phyloP scores from a whole-genome alignment of 305 asterid genomes.

The Fraxinus floribunda region DNA sequence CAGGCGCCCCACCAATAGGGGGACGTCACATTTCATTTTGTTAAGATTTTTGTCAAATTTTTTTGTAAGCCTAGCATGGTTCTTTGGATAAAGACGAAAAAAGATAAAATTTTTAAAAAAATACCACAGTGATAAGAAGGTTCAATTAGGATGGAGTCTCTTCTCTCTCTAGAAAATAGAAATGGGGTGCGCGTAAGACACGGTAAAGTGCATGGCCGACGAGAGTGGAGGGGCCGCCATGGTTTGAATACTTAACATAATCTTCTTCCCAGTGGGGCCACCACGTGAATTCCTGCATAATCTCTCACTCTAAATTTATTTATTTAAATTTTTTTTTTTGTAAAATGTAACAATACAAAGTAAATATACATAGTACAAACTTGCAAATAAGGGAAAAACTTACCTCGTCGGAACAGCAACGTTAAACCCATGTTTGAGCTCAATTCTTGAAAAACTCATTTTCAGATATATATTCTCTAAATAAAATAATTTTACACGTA shows the following conservation, averaged over 20 bases:
- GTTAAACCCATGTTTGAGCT: too few species aligned
- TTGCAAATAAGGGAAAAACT: background rate
- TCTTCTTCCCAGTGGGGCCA: constrained; percentile 39
- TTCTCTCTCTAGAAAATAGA: background rate
- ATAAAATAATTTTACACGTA: too few species aligned
- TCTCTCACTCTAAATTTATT: constrained; percentile 16
- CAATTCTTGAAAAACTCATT: background rate
- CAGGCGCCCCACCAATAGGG: too few species aligned
- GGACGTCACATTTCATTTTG: too few species aligned
- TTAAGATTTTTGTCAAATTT: too few species aligned
- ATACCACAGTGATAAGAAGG: background rate
- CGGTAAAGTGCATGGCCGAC: background rate
- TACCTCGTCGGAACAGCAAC: too few species aligned
- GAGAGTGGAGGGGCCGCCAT: constrained; percentile 32
- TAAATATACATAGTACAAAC: background rate
- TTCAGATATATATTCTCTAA: too few species aligned
- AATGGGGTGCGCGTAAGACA: background rate
- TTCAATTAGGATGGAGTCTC: too few species aligned
- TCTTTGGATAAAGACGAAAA: too few species aligned
- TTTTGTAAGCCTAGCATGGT: too few species aligned
- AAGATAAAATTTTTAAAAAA: too few species aligned
- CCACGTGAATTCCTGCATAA: constrained; percentile 39
- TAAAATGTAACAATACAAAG: background rate
- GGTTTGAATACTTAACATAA: constrained; percentile 36
- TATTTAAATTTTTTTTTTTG: too few species aligned